A percentile compares a stretch with the other conserved stretches of the same genome.
phyloP scores from a whole-genome alignment of 257 asterid genomes.

The Solanum stenotomum region DNA sequence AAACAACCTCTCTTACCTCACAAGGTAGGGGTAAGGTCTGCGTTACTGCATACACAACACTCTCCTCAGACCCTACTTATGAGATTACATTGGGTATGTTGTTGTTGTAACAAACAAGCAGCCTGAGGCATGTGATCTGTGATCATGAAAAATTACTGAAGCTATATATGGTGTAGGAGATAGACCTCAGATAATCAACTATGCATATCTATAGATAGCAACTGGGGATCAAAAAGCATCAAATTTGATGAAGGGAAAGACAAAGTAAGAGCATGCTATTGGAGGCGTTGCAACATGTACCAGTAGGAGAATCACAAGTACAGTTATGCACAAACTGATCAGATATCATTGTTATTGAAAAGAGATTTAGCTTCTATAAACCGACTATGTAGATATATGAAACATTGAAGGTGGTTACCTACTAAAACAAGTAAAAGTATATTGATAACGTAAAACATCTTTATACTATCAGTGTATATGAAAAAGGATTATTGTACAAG shows the following conservation, averaged over 20 bases:
- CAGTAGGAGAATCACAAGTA: neutral
- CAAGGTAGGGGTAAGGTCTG: neutral
- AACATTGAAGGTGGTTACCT: neutral
- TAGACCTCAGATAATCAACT: neutral
- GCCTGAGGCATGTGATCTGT: neutral
- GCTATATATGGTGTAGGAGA: neutral
- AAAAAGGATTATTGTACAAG: neutral
- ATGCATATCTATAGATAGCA: neutral
- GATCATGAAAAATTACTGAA: neutral
- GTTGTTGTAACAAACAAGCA: neutral
- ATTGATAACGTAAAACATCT: neutral
- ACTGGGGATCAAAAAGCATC: neutral
- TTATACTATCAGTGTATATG: neutral
- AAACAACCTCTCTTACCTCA: neutral
- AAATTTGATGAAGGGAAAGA: neutral
- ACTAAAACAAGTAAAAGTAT: neutral
- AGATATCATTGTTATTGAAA: neutral
- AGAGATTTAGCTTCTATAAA: neutral
- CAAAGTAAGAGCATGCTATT: neutral
- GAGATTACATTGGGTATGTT: neutral
- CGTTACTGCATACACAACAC: neutral
- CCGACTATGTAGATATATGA: neutral
- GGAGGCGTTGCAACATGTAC: neutral
- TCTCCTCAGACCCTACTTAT: rapidly evolving
- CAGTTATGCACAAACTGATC: neutral